Evolutionary conservation across 164 flowering plant genomes (phyloP).

Genomic region (Magnolia changhungtana): DNA sequence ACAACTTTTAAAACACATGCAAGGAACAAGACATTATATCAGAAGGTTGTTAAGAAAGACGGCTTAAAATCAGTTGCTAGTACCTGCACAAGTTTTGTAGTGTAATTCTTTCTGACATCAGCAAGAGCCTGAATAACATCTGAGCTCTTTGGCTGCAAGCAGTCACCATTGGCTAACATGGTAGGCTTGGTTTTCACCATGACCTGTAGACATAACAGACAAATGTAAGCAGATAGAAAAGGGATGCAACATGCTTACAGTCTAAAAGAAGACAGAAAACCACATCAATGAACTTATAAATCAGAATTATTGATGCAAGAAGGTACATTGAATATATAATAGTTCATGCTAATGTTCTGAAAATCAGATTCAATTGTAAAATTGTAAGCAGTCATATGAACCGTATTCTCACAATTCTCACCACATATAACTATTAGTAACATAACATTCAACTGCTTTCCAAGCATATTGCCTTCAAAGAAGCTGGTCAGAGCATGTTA

Average conservation of each 20-base stretch:
- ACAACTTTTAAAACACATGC: not conserved
- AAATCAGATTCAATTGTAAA: too few relatives aligned
- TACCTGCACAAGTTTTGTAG: slow-evolving; percentile 64
- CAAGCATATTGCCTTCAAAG: too few relatives aligned
- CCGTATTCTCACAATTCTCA: too few relatives aligned
- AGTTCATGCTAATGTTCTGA: not conserved
- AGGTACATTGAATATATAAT: not conserved
- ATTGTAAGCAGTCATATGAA: too few relatives aligned
- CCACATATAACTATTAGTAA: too few relatives aligned
- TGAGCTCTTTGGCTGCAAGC: slow-evolving; percentile 25
- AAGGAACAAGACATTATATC: too few relatives aligned
- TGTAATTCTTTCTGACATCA: slow-evolving; percentile 42
- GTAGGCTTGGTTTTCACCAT: slow-evolving; percentile 34
- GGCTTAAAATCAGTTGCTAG: too few relatives aligned
- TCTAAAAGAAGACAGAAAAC: not conserved
- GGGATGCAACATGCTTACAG: not conserved
- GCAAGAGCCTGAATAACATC: slow-evolving; percentile 45
- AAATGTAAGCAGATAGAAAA: not conserved
- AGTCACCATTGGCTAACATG: slow-evolving; percentile 21
- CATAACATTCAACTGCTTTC: too few relatives aligned
- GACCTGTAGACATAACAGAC: slow-evolving; percentile 34
- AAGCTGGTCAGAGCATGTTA: too few relatives aligned
- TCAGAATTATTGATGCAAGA: not conserved
- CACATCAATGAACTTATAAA: too few relatives aligned
- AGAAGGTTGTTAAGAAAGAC: too few relatives aligned